Percentiles rank a stretch among this genome's conserved stretches.
These are phyloP conservation scores for Citrus maxima DNA, from an alignment of 345 rosid genomes.

Conservation along the genomic window DNA sequence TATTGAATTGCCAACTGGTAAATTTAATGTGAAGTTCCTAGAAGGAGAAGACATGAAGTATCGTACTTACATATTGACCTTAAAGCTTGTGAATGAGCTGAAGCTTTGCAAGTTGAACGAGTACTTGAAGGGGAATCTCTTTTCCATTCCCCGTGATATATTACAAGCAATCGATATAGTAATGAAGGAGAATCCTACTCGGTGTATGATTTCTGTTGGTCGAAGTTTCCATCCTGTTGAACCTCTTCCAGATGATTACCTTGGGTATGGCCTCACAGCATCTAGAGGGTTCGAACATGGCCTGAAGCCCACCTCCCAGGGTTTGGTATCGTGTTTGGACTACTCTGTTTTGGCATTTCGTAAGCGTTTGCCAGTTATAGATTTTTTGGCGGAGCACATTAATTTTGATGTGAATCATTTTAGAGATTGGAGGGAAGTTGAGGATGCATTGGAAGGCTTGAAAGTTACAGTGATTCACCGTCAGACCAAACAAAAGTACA, in stretches of 20 bases:
- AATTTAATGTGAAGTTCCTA: conserved; percentile 36
- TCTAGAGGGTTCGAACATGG: conserved; percentile 70
- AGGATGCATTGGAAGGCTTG: conserved; percentile 40
- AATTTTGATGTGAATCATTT: conserved; percentile 27
- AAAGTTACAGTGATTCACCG: conserved; percentile 72
- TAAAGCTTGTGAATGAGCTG: conserved; percentile 66
- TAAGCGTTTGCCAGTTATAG: conserved; percentile 53
- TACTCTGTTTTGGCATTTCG: conserved; percentile 72
- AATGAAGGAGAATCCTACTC: conserved; percentile 81
- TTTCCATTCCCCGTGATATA: conserved; percentile 58
- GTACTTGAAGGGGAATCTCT: conserved; percentile 38
- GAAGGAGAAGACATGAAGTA: conserved; percentile 41
- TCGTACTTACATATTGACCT: conserved; percentile 31
- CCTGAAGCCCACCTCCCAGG: conserved; percentile 74
- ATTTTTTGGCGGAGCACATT: conserved; percentile 51
- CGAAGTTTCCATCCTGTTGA: conserved; percentile 48
- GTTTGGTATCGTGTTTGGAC: conserved; percentile 67
- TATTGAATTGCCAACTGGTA: conserved; percentile 46
- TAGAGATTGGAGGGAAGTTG: conserved; percentile 29
- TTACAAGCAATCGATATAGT: conserved; percentile 88
- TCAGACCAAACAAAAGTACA: conserved; percentile 55
- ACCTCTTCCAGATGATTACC: conserved; percentile 29
- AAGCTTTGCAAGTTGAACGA: conserved; percentile 55
- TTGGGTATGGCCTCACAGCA: conserved; percentile 60
- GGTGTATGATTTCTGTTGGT: conserved; percentile 60